Evolutionary conservation across 2,329 filamentous ascomycete species (phyloP), one percentile per base, ranked within the genome.

Genomic region (Botrytis deweyae): DNA sequence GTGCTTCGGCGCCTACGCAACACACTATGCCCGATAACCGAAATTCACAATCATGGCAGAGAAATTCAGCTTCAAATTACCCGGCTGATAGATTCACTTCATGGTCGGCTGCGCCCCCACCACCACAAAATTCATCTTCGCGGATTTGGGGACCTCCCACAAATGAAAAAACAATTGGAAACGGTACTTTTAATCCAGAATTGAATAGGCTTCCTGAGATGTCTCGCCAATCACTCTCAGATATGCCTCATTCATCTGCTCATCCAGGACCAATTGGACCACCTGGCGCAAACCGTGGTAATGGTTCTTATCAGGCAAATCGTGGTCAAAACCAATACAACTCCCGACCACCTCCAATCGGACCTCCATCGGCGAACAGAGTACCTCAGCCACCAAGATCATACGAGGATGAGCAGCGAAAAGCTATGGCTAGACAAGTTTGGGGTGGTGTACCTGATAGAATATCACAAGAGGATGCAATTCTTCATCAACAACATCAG

Each of bases 111-210:
- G 76, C 76, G 22, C 78, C 78, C 33, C 80, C 76, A 44, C 78
- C 78, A 40, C 80, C 83, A 55, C 86, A 86, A 66, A 83, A 84
- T 63, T 76, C 84, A 18, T 81, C 85, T 38, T 82, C 80, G 20
- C 85, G 87, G 66, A 91, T 94, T 29, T 95, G 92, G 92, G 92
- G 90, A 29, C 89, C 91, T 62, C 91, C n/a, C 22, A 89, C 89
- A 72, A 91, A 88, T 78, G 90, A 93, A 77, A 87, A 90, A 72
- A 90, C 89, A 18, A 89, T 95, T 33, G 92, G 92, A 5, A 95
- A 95, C 80, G 92, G 92, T 62, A 93, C 92, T 0, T 95, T 95
- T 79, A 89, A 88, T 73, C 86, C 88, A 20, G 88, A 90, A 77
- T 85, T 91, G 70, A 86, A 86, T 81, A 61, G 82, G 82, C 29